Base-by-base conservation (phyloP, 192 early-diverging fungal genomes). In the Podila verticillata region DNA sequence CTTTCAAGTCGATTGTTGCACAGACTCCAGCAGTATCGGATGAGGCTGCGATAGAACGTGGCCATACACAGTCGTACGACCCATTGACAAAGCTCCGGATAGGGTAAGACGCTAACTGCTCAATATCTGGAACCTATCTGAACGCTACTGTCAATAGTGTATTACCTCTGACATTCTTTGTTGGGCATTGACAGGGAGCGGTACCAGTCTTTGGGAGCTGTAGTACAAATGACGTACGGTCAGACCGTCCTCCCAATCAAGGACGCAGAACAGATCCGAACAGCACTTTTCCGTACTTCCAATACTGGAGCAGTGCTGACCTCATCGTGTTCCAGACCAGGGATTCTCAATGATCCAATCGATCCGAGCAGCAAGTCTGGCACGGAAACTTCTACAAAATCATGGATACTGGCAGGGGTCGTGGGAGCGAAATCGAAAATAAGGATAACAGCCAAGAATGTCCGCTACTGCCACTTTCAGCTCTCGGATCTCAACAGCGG, bases 401-500 rank as follows among this genome's bases (percentile, higher is more conserved):
- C 58, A 20, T 80, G 77, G 77, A 28, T 72, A 15, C 24, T 80
- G 7, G 77, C 65, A 13, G 77, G 77, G 26, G 77, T 80, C 2
- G 47, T 80, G 7, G 77, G 77, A 5, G 77, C 70, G 4, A 80
- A 72, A 22, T 80, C 77, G 22, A 72, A 67, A 28, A 29, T 39
- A 35, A 58, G 70, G 13, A 60, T 35, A 49, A 72, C 77, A 4
- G 60, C 65, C 1, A 66, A 72, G 19, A 80, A 80, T 26, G 39
- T 36, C 0, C 48, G n/a, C 10, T 72, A 72, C 47, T 72, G 70
- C 26, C 70, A 68, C 9, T 80, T 80, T 30, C 77, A 67, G 47
- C 49, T 80, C 26, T 68, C 68, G 10, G 77, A 80, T 34, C 66
- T 80, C 24, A 39, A 51, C 30, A 62, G 61, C 20, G 39, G 48